Percentiles rank a stretch among this genome's conserved stretches.
Conservation (phyloP, 2,329 filamentous ascomycete species). For the Claviceps citrina region DNA sequence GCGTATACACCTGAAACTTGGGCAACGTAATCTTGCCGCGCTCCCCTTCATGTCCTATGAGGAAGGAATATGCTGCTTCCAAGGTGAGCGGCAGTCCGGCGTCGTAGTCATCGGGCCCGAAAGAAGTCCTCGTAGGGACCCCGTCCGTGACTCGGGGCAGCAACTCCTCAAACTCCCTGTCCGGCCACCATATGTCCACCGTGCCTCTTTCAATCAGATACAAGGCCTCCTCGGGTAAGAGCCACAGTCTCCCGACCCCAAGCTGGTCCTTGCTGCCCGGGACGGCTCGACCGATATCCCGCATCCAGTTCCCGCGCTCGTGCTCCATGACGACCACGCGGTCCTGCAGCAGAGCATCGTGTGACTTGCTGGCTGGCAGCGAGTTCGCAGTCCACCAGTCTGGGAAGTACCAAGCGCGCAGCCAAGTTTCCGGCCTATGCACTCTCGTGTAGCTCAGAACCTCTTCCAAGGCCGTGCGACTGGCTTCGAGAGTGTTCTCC, state of each 20-base stretch:
- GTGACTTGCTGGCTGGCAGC: slow-evolving; percentile 9
- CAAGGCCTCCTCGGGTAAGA: slow-evolving; percentile 81
- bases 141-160: slow-evolving; percentile 22
- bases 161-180: slow-evolving; percentile 32
- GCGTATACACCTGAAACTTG: slow-evolving; percentile 75
- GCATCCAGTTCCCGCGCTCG: slow-evolving; percentile 55
- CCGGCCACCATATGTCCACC: slow-evolving; percentile 75
- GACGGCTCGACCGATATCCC: slow-evolving; percentile 56
- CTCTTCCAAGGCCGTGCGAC: slow-evolving; percentile 75
- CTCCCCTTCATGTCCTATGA: slow-evolving; percentile 56
- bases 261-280: slow-evolving; percentile 39
- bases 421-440: slow-evolving; percentile 51
- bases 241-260: slow-evolving; percentile 54
- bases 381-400: slow-evolving; percentile 30
- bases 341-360: slow-evolving; percentile 22
- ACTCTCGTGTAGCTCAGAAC: slow-evolving; percentile 64
- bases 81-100: slow-evolving; percentile 71
- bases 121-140: slow-evolving; percentile 8
- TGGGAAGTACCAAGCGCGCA: slow-evolving; percentile 61
- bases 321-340: slow-evolving; percentile 54
- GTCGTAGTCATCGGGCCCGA: slow-evolving; percentile 31
- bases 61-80: slow-evolving; percentile 75
- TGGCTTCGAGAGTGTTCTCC: slow-evolving; percentile 60
- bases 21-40: slow-evolving; percentile 51
- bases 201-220: slow-evolving; percentile 79